Evolutionary conservation across 768 basidiomycete genomes (phyloP).

Genomic region (Suillus weaverae): DNA sequence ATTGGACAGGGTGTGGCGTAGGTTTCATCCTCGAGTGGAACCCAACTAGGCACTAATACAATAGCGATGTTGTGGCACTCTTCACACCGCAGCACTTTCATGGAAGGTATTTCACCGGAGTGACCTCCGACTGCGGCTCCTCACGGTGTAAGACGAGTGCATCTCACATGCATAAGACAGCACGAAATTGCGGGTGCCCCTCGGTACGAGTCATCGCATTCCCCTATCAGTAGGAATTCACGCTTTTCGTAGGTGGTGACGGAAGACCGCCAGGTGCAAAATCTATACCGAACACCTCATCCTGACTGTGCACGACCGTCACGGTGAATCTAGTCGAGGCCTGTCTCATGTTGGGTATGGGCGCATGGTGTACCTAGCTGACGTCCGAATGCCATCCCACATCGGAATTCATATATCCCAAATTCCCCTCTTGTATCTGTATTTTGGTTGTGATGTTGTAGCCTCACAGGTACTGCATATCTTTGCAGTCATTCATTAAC

Average conservation of each 20-base stretch:
- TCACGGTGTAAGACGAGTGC: conserved; percentile 35
- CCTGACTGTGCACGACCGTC: conserved; percentile 32
- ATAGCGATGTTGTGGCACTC: not conserved
- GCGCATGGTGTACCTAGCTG: not conserved
- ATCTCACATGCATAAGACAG: conserved; percentile 36
- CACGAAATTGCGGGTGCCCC: conserved; percentile 33
- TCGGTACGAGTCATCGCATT: conserved; percentile 19
- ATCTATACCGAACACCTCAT: conserved; percentile 35
- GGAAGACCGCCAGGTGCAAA: conserved; percentile 37
- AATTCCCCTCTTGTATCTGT: not conserved
- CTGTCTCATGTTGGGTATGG: conserved; percentile 6
- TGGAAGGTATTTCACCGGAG: conserved; percentile 38
- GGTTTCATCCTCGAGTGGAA: conserved; percentile 9
- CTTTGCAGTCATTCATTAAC: conserved; percentile 1
- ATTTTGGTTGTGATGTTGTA: not conserved
- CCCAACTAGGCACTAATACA: not conserved
- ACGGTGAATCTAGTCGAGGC: conserved; percentile 9
- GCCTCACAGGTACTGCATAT: conserved; percentile 4
- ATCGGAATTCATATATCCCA: conserved; percentile 23
- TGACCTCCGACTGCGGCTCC: conserved; percentile 32
- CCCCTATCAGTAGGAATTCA: conserved; percentile 18
- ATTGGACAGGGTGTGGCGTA: conserved; percentile 38
- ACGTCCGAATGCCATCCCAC: not conserved
- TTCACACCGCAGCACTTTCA: conserved; percentile 34
- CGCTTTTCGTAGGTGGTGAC: conserved; percentile 29